A percentile compares a stretch with the other conserved stretches of the same genome.
phyloP scores from a whole-genome alignment of 345 rosid species.

The Rhizophora mangle region DNA sequence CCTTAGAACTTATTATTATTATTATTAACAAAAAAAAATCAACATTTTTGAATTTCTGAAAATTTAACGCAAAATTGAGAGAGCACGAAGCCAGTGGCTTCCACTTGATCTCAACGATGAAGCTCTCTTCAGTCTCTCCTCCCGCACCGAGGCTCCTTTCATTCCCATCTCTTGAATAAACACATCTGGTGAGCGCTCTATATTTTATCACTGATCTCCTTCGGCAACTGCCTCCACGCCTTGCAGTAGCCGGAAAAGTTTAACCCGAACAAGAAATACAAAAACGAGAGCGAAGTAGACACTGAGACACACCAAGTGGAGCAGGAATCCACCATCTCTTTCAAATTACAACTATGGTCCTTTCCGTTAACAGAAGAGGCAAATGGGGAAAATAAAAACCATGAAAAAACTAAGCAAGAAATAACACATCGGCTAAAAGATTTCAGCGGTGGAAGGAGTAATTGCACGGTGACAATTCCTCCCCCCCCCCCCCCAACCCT shows the following conservation, averaged over 20 bases:
- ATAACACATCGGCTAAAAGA: slow-evolving; percentile 64
- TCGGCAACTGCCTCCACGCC: slow-evolving; percentile 50
- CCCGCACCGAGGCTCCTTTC: slow-evolving; percentile 81
- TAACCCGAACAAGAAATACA: slow-evolving; percentile 62
- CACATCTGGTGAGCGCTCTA: slow-evolving; percentile 62
- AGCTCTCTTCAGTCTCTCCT: slow-evolving; percentile 84
- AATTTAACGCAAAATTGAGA: slow-evolving; percentile 36
- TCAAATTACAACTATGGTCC: too few relatives aligned
- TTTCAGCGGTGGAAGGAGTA: slow-evolving; percentile 49
- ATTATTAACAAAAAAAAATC: too few relatives aligned
- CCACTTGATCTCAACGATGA: slow-evolving; percentile 91
- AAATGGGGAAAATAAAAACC: slow-evolving; percentile 31
- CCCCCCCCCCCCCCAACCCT: too few relatives aligned
- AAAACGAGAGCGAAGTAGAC: slow-evolving; percentile 54
- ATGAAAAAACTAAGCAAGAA: slow-evolving; percentile 51
- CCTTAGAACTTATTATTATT: too few relatives aligned
- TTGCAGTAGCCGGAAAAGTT: slow-evolving; percentile 71
- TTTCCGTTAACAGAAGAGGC: slow-evolving; percentile 25
- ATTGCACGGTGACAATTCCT: too few relatives aligned
- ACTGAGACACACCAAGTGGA: slow-evolving; percentile 24
- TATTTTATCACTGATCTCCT: slow-evolving; percentile 54
- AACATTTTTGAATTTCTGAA: too few relatives aligned
- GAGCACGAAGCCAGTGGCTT: slow-evolving; percentile 76
- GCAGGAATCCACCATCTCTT: too few relatives aligned
- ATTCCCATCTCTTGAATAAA: slow-evolving; percentile 81